Evolutionary conservation across 768 basidiomycete species (phyloP).

Genomic region (Suillus fuscotomentosus): DNA sequence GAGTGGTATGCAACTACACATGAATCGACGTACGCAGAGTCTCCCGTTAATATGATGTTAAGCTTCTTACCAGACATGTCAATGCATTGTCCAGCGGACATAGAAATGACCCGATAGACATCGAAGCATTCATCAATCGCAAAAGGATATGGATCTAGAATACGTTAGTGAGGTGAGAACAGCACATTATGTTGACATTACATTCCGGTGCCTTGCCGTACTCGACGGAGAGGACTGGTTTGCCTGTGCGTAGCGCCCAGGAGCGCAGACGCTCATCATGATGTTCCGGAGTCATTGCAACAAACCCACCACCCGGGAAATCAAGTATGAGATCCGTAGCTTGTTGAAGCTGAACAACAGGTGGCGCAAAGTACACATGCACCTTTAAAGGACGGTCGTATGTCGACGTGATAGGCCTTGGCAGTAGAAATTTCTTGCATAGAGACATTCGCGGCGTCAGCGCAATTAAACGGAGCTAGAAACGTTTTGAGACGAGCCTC

Average conservation of each 20-base stretch:
- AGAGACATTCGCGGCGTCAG: conserved; percentile 61
- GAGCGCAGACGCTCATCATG: conserved; percentile 90
- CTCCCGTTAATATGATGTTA: conserved; percentile 80
- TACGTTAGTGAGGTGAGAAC: conserved; percentile 3
- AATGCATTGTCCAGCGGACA: conserved; percentile 75
- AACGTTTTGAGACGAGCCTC: conserved; percentile 4
- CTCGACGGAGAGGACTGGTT: conserved; percentile 82
- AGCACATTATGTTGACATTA: conserved; percentile 34
- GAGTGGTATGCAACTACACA: conserved; percentile 4
- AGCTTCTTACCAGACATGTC: conserved; percentile 87
- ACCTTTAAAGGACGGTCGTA: conserved; percentile 82
- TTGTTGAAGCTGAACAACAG: conserved; percentile 58
- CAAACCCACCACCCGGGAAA: conserved; percentile 94
- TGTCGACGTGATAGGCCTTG: conserved; percentile 72
- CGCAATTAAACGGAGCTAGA: conserved; percentile 61
- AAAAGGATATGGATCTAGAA: conserved; percentile 91
- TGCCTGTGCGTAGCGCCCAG: conserved; percentile 81
- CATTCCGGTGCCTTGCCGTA: conserved; percentile 98
- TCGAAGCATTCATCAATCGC: conserved; percentile 96
- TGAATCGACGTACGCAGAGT: conserved; percentile 83
- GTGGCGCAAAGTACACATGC: conserved; percentile 78
- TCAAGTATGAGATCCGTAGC: conserved; percentile 86
- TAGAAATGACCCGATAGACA: conserved; percentile 76
- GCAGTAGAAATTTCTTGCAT: conserved; percentile 75
- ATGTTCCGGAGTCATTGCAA: conserved; percentile 94